Conservation (phyloP, 2,329 filamentous ascomycete species). For the Trichoderma sp. region DNA sequence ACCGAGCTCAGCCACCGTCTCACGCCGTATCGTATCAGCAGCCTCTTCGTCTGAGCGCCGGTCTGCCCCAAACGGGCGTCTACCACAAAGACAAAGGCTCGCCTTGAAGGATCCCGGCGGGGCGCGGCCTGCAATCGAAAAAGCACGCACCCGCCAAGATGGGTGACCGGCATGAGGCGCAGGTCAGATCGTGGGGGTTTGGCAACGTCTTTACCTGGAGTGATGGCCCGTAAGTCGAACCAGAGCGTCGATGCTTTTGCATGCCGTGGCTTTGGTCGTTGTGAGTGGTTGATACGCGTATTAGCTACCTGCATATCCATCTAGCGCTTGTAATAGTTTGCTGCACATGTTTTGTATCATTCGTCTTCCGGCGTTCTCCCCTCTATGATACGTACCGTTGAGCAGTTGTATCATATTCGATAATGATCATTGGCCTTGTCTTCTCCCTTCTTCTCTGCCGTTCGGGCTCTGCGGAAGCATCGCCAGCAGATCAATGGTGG, state of each 20-base stretch:
- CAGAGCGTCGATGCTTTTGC: background rate
- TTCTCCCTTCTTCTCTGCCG: background rate
- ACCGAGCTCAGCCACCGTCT: background rate
- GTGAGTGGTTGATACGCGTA: background rate
- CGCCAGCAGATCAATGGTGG: background rate
- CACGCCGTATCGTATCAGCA: background rate
- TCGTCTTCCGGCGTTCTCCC: background rate
- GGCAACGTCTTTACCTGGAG: constrained; percentile 70
- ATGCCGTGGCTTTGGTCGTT: background rate
- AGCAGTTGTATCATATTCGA: background rate
- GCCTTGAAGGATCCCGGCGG: constrained; percentile 10
- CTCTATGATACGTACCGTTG: background rate
- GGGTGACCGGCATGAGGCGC: constrained; percentile 47
- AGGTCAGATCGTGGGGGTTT: constrained; percentile 72
- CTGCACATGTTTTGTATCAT: background rate
- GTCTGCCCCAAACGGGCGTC: background rate
- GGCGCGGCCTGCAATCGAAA: constrained; percentile 2
- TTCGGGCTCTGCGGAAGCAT: background rate
- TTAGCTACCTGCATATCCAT: background rate
- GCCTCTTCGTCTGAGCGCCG: background rate
- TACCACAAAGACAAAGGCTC: background rate
- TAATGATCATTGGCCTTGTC: background rate
- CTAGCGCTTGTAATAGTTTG: background rate
- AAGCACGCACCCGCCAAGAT: constrained; percentile 26
- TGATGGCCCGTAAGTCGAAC: constrained; percentile 60